Evolutionary conservation across 495 filamentous ascomycete genomes (phyloP).

Genomic region (Xylaria longipes): DNA sequence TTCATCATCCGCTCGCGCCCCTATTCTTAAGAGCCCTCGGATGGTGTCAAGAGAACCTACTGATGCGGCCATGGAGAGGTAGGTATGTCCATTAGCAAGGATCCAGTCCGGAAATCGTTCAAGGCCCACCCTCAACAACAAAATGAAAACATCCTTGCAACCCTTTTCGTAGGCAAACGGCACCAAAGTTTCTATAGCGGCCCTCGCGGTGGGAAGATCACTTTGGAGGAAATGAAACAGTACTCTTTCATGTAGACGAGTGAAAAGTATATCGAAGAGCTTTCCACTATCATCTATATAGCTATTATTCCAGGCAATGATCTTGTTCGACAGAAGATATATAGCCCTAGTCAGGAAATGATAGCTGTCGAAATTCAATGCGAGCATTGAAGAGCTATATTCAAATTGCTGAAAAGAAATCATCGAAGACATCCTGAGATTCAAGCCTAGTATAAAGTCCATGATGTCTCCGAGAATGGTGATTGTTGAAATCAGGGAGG

Average conservation of each 20-base stretch:
- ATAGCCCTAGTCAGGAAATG: constrained; percentile 17
- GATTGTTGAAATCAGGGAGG: too few species aligned
- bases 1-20: constrained; percentile 18
- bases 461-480: not conserved
- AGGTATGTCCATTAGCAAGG: not conserved
- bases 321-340: constrained; percentile 25
- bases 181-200: constrained; percentile 17
- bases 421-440: not conserved
- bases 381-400: not conserved
- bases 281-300: not conserved
- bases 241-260: constrained; percentile 1
- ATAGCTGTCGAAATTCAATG: constrained; percentile 19
- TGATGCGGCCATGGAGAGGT: constrained; percentile 22
- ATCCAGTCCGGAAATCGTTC: constrained; percentile 7
- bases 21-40: constrained; percentile 15
- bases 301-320: not conserved
- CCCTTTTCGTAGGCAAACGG: not conserved
- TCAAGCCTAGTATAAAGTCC: not conserved
- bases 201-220: constrained; percentile 18
- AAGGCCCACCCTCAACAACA: constrained; percentile 23
- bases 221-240: constrained; percentile 19
- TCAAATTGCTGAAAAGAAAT: not conserved
- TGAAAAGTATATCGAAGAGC: constrained; percentile 22
- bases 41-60: constrained; percentile 21
- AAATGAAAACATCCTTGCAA: constrained; percentile 20